Percentiles rank a stretch among this genome's conserved stretches.
Evolutionary conservation across 805 yeast genomes (phyloP).

Genomic region (Suhomyces canberraensis): DNA sequence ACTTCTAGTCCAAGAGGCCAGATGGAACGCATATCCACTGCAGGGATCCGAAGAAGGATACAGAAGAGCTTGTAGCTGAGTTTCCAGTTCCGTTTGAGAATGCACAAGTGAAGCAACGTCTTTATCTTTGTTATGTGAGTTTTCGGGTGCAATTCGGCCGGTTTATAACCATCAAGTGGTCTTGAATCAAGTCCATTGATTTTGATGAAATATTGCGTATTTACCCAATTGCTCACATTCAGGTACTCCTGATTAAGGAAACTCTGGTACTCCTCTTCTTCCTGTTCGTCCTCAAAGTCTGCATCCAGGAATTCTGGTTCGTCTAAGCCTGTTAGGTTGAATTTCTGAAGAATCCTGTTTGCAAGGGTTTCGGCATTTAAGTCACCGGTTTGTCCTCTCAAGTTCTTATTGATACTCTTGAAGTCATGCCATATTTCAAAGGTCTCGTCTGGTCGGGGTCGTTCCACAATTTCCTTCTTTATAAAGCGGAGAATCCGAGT

Average conservation of each 20-base stretch:
- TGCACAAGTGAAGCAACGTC: slow-evolving; percentile 46
- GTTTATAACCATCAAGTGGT: slow-evolving; percentile 8
- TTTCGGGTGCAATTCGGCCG: slow-evolving; percentile 9
- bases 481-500: slow-evolving; percentile 18
- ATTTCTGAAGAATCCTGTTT: not conserved
- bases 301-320: not conserved
- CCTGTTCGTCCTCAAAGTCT: slow-evolving; percentile 7
- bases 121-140: slow-evolving; percentile 36
- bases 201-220: slow-evolving; percentile 17
- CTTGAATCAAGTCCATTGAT: slow-evolving; percentile 18
- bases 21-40: slow-evolving; percentile 50
- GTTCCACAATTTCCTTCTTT: slow-evolving; percentile 22
- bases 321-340: not conserved
- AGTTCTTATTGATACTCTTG: slow-evolving; percentile 13
- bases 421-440: slow-evolving; percentile 33
- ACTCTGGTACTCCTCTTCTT: slow-evolving; percentile 4
- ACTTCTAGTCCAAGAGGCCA: slow-evolving; percentile 69
- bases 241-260: not conserved
- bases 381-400: slow-evolving; percentile 2
- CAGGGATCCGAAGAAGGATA: slow-evolving; percentile 45
- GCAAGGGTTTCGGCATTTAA: not conserved
- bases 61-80: slow-evolving; percentile 53
- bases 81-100: slow-evolving; percentile 51
- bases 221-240: slow-evolving; percentile 2
- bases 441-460: slow-evolving; percentile 28